phyloP scores from a whole-genome alignment of 345 rosid genomes.

The Dipteronia sinensis region DNA sequence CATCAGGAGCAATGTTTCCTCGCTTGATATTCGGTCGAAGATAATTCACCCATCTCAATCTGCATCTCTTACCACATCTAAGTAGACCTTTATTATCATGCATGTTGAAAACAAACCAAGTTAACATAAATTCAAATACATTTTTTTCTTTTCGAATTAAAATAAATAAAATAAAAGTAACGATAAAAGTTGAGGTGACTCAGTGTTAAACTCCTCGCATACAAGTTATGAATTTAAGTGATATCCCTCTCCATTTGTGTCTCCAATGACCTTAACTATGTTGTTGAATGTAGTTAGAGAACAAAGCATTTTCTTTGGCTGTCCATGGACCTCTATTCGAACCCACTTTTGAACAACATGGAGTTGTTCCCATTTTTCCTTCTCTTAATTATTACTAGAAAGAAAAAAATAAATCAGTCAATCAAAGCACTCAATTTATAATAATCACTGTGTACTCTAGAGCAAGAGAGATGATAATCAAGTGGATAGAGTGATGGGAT shows the following conservation, averaged over 20 bases:
- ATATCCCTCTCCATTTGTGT: not conserved
- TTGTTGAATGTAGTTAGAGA: constrained; percentile 30
- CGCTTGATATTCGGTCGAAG: constrained; percentile 48
- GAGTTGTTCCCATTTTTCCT: constrained; percentile 43
- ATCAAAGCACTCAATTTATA: not conserved
- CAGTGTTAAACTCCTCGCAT: too few species aligned
- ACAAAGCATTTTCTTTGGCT: constrained; percentile 39
- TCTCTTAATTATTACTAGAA: not conserved
- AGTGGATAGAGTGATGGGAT: too few species aligned
- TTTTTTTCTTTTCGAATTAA: too few species aligned
- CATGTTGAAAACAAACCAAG: not conserved
- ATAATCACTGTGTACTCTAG: not conserved
- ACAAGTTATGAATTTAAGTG: too few species aligned
- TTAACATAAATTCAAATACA: too few species aligned
- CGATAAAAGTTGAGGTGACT: too few species aligned
- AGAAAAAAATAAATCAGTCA: not conserved
- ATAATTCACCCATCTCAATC: constrained; percentile 56
- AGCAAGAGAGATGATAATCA: too few species aligned
- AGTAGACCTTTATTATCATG: constrained; percentile 31
- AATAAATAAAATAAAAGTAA: too few species aligned
- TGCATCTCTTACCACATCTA: constrained; percentile 33
- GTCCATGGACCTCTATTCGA: constrained; percentile 52
- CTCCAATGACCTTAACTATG: constrained; percentile 57
- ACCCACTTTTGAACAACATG: constrained; percentile 51
- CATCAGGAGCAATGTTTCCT: constrained; percentile 49